Evolutionary conservation across 805 yeast species (phyloP).

Genomic region (Ogataea zsoltii): DNA sequence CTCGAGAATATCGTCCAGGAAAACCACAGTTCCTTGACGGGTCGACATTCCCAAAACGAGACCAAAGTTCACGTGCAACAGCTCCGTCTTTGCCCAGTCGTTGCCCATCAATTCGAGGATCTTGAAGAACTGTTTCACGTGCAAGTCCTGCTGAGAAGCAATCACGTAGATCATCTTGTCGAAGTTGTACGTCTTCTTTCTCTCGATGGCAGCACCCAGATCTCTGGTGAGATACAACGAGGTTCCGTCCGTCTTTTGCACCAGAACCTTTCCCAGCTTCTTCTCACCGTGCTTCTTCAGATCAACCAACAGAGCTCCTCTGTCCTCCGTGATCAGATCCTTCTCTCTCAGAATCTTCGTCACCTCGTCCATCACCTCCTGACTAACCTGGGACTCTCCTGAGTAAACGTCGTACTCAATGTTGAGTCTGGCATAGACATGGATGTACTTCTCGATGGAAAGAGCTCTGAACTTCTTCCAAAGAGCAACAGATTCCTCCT

Average conservation of each 20-base stretch:
- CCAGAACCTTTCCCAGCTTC: slow-evolving; percentile 89
- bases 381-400: slow-evolving; percentile 93
- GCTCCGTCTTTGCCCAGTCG: slow-evolving; percentile 70
- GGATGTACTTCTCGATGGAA: slow-evolving; percentile 81
- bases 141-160: slow-evolving; percentile 96
- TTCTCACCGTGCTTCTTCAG: slow-evolving; percentile 75
- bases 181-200: slow-evolving; percentile 79
- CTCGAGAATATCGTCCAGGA: slow-evolving; percentile 88
- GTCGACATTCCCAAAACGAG: slow-evolving; percentile 99
- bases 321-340: slow-evolving; percentile 77
- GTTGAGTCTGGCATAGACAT: slow-evolving; percentile 89
- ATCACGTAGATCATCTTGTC: slow-evolving; percentile 96
- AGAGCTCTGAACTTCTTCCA: slow-evolving; percentile 92
- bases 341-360: slow-evolving; percentile 61
- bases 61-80: slow-evolving; percentile 90
- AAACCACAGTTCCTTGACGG: slow-evolving; percentile 98
- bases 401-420: slow-evolving; percentile 86
- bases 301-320: slow-evolving; percentile 89
- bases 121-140: slow-evolving; percentile 90
- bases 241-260: slow-evolving; percentile 94
- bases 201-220: slow-evolving; percentile 92
- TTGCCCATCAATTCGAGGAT: slow-evolving; percentile 87
- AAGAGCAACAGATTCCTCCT: slow-evolving; percentile 67
- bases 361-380: slow-evolving; percentile 67
- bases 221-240: slow-evolving; percentile 93